Conservation (phyloP, 2,329 filamentous ascomycete genomes). For the Fusarium multiceps region DNA sequence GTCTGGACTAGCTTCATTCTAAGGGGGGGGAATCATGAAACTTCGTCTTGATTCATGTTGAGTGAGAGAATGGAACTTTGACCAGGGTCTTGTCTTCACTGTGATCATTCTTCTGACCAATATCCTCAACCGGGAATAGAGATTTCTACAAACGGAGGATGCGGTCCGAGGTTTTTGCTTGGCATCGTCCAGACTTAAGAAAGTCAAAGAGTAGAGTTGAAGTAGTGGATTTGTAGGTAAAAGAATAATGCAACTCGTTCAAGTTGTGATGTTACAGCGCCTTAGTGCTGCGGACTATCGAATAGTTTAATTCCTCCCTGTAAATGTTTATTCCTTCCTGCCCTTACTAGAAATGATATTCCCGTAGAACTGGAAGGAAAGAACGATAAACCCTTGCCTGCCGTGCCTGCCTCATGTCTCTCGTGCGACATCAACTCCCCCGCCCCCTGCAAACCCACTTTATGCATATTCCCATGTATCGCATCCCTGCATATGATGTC, state of each 20-base stretch:
- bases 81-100: constrained; percentile 1
- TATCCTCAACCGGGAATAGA: background rate
- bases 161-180: constrained; percentile 7
- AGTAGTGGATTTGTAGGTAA: constrained; percentile 5
- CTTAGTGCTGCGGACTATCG: background rate
- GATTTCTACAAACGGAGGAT: background rate
- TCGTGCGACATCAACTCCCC: constrained; percentile 32
- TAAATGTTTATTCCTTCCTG: constrained; percentile 7
- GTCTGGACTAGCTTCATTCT: background rate
- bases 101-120: background rate
- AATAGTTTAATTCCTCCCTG: background rate
- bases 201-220: background rate
- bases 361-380: constrained; percentile 8
- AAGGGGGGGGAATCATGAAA: constrained; percentile 28
- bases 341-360: constrained; percentile 21
- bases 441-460: constrained; percentile 34
- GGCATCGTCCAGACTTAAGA: constrained; percentile 4
- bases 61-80: constrained; percentile 38
- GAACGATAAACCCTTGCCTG: constrained; percentile 24
- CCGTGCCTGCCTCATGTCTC: constrained; percentile 17
- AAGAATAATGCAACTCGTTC: background rate
- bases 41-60: constrained; percentile 31
- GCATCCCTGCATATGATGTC: constrained; percentile 20
- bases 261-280: background rate
- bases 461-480: constrained; percentile 38